phyloP scores from a whole-genome alignment of 208 protist species.

The Trypanosomatidae sp. region DNA sequence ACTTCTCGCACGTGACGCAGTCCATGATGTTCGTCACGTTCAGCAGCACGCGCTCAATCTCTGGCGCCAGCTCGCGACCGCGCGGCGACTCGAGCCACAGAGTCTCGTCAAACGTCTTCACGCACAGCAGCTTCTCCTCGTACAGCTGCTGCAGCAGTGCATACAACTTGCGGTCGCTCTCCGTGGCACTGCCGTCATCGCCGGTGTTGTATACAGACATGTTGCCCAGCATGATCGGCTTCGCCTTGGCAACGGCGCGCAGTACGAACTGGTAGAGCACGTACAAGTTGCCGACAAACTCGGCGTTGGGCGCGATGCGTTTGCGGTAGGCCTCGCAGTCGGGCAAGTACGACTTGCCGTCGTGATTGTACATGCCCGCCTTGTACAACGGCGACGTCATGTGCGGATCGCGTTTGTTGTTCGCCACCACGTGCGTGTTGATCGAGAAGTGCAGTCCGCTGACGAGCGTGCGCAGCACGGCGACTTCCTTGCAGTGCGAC shows the following conservation, averaged over 20 bases:
- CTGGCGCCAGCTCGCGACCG: conserved; percentile 24
- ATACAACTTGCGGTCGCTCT: conserved; percentile 37
- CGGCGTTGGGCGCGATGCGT: conserved; percentile 25
- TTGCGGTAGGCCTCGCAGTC: conserved; percentile 76
- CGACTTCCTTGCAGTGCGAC: conserved; percentile 33
- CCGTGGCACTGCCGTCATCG: conserved; percentile 11
- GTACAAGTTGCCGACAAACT: conserved; percentile 80
- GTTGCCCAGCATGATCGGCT: conserved; percentile 26
- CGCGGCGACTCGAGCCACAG: conserved; percentile 52
- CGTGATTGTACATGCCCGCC: conserved; percentile 52
- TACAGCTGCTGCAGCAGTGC: conserved; percentile 39
- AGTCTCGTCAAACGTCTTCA: conserved; percentile 71
- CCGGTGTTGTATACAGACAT: conserved; percentile 46
- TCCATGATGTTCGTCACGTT: conserved; percentile 86
- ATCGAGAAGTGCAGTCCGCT: conserved; percentile 87
- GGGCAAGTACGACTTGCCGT: conserved; percentile 68
- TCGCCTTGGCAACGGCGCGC: conserved; percentile 66
- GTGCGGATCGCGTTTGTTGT: conserved; percentile 66
- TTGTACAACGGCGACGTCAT: conserved; percentile 31
- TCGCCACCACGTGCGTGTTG: conserved; percentile 68
- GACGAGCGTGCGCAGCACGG: conserved; percentile 47
- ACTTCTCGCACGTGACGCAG: conserved; percentile 90
- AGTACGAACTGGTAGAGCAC: conserved; percentile 80
- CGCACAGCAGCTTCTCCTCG: conserved; percentile 34
- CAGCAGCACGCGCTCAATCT: conserved; percentile 63